A percentile compares a stretch with the other conserved stretches of the same genome.
Conservation (phyloP, 2,329 filamentous ascomycete genomes). For the Sclerotinia trifoliorum region DNA sequence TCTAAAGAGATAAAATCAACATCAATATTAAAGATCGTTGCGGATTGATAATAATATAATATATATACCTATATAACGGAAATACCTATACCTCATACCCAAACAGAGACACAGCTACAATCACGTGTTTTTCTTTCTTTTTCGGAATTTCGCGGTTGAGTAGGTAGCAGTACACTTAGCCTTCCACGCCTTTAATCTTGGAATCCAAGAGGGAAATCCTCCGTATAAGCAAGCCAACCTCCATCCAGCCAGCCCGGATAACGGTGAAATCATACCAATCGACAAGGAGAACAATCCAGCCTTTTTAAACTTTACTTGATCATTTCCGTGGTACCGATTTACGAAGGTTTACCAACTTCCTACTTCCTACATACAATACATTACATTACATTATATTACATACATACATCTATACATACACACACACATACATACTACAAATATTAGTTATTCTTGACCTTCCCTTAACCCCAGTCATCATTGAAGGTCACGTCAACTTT, state of each 20-base stretch:
- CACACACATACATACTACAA: background rate
- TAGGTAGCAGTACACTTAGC: background rate
- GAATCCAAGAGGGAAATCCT: background rate
- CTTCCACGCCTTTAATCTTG: too few relatives aligned
- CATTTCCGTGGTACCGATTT: background rate
- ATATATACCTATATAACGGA: background rate
- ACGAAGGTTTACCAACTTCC: background rate
- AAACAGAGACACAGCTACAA: background rate
- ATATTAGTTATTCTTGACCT: background rate
- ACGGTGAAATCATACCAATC: background rate
- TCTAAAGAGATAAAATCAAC: background rate
- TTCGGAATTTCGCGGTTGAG: background rate
- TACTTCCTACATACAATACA: background rate
- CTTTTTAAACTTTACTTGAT: background rate
- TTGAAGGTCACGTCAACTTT: conserved; percentile 13
- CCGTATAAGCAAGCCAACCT: background rate
- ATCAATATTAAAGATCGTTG: too few relatives aligned
- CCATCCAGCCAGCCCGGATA: background rate
- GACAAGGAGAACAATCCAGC: background rate
- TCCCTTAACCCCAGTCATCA: conserved; percentile 5
- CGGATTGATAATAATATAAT: background rate
- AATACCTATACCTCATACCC: background rate
- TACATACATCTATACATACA: too few relatives aligned
- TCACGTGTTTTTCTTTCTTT: background rate
- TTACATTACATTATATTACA: too few relatives aligned